phyloP scores from a whole-genome alignment of 2,329 filamentous ascomycete genomes.

The Penicillium sp. region DNA sequence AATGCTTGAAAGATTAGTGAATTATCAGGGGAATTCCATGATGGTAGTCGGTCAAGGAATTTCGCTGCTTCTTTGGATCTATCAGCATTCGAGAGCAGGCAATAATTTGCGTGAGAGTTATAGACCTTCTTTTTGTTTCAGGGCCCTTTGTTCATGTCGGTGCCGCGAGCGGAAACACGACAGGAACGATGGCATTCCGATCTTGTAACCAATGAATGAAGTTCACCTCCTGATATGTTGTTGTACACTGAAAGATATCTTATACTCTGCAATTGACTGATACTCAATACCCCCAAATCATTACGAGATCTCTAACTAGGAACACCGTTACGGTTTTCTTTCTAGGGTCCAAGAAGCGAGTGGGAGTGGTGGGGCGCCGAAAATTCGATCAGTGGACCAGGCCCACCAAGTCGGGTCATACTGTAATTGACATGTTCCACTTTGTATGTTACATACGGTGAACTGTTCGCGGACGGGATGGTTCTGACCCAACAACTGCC shows the following conservation, averaged over 20 bases:
- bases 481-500: too few relatives aligned
- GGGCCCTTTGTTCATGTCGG: slow-evolving; percentile 5
- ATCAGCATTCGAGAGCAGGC: neutral
- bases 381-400: neutral
- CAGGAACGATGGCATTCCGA: slow-evolving; percentile 10
- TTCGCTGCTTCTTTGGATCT: slow-evolving; percentile 21
- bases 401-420: neutral
- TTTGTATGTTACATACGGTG: too few relatives aligned
- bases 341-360: neutral
- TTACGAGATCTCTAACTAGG: neutral
- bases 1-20: slow-evolving; percentile 69
- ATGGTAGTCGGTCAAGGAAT: slow-evolving; percentile 31
- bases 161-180: slow-evolving; percentile 10
- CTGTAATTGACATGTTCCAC: neutral
- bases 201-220: neutral
- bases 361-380: neutral
- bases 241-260: neutral
- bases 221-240: neutral
- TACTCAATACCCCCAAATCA: neutral
- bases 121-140: slow-evolving; percentile 15
- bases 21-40: slow-evolving; percentile 41
- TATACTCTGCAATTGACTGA: neutral
- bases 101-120: neutral
- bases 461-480: too few relatives aligned
- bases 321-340: neutral